Evolutionary conservation across 176 grass and related monocot species (phyloP).

Genomic region (Zea luxurians): DNA sequence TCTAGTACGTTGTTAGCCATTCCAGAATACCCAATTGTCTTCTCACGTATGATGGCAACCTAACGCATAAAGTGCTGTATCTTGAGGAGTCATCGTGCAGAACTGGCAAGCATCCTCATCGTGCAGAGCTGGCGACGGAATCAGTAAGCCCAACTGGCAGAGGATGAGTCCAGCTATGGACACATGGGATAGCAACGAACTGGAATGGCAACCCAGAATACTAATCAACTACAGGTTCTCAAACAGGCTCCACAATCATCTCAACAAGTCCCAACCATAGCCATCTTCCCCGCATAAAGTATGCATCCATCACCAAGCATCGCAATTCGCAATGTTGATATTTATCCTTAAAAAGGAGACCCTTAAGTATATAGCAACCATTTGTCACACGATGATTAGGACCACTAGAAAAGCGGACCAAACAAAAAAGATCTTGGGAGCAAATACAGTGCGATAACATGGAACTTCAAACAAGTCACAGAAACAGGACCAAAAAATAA

Average conservation of each 20-base stretch:
- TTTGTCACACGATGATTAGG: not conserved
- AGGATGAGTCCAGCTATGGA: not conserved
- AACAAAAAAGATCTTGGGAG: not conserved
- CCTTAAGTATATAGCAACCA: not conserved
- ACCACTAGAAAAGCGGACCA: not conserved
- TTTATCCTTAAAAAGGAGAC: not conserved
- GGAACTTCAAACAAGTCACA: not conserved
- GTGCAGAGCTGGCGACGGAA: slow-evolving; percentile 5
- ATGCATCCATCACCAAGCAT: not conserved
- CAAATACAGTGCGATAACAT: not conserved
- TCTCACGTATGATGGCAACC: too few species aligned
- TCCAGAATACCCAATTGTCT: too few species aligned
- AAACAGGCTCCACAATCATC: not conserved
- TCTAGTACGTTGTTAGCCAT: too few species aligned
- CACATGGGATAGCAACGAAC: too few species aligned
- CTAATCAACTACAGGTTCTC: not conserved
- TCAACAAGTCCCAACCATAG: not conserved
- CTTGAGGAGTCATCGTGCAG: not conserved
- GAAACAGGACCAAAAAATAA: not conserved
- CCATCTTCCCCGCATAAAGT: not conserved
- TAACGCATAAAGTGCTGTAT: not conserved
- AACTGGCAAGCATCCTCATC: not conserved
- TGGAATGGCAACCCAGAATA: too few species aligned
- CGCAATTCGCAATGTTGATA: not conserved
- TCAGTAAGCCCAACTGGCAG: not conserved